These are phyloP conservation scores for Heterobasidion annosum DNA, from an alignment of 1,284 basidiomycete genomes.

Conservation along the genomic window DNA sequence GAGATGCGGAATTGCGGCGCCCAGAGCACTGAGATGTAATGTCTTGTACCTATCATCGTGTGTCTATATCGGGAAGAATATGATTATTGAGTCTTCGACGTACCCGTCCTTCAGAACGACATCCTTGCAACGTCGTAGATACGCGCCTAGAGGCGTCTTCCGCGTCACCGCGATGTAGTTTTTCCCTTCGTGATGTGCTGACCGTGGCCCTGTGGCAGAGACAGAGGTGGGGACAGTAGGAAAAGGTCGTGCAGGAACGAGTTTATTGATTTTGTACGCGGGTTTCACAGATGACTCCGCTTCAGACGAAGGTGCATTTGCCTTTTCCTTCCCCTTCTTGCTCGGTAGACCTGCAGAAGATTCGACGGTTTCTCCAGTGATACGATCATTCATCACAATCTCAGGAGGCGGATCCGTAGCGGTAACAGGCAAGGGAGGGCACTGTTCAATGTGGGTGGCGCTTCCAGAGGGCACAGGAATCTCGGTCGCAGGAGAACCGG, in stretches of 20 bases:
- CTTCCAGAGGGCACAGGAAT: background rate
- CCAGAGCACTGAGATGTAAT: slow-evolving; percentile 74
- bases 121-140: slow-evolving; percentile 74
- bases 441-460: background rate
- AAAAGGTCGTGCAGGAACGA: slow-evolving; percentile 63
- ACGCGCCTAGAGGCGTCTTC: slow-evolving; percentile 64
- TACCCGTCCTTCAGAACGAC: slow-evolving; percentile 73
- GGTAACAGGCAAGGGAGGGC: too few relatives aligned
- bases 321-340: slow-evolving; percentile 6
- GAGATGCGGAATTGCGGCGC: slow-evolving; percentile 82
- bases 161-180: slow-evolving; percentile 77
- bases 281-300: slow-evolving; percentile 2
- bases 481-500: background rate
- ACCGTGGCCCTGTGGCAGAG: slow-evolving; percentile 72
- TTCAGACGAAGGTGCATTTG: slow-evolving; percentile 1
- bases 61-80: background rate
- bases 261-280: slow-evolving; percentile 44
- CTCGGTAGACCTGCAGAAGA: background rate
- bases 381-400: too few relatives aligned
- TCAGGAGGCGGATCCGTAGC: too few relatives aligned
- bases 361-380: too few relatives aligned
- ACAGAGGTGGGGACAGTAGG: slow-evolving; percentile 70
- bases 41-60: slow-evolving; percentile 52
- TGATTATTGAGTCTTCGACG: slow-evolving; percentile 14
- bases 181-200: slow-evolving; percentile 67